Base-by-base conservation (phyloP, 2,329 filamentous ascomycete species). In the Aspergillus costaricaensis region DNA sequence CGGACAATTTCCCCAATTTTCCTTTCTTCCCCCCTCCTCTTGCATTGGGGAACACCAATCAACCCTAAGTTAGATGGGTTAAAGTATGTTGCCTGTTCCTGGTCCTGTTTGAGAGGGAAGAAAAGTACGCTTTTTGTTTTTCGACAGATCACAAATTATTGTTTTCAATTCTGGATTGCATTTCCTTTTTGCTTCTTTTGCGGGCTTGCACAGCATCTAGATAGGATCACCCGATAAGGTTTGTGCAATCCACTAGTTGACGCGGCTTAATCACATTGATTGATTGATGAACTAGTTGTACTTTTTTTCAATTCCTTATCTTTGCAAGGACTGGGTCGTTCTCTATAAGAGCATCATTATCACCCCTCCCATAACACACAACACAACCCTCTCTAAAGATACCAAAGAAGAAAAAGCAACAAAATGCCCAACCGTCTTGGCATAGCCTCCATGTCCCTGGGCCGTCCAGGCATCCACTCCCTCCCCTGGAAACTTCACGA, bases 371-470 rank as follows among this genome's bases (percentile, higher is more conserved):
- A 4, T 6, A 17, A 14, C 32, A 10, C 27, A 54, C 27, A n/a
- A 27, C 23, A n/a, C 14, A 23, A 54, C 9, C 9, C 19, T 14
- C 2, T 4, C 23, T 4, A 23, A 12, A 36, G 12, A 36, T 14
- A 36, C 7, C 25, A 21, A 43, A 23, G 8, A 44, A 23, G 2
- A 25, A 14, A 41, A 12, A 27, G 19, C 15, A 17, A 32, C 41
- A 62, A 58, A 57, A 74, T 72, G 69, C 59, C 59, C 59, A 71
- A 71, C 63, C 69, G 66, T 50, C 83, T 88, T 65, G 89, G 83
- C 41, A 92, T 94, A 70, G 87, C 87, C 60, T 90, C 89, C 63
- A 91, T 92, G 83, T 92, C 89, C 52, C 82, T 94, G 1, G 90
- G 91, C 44, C 86, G 89, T 44, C 87, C 86, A 68, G 88, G 88